Evolutionary conservation across 2,329 filamentous ascomycete species (phyloP).

Genomic region (Ascochyta clinopodiicola): DNA sequence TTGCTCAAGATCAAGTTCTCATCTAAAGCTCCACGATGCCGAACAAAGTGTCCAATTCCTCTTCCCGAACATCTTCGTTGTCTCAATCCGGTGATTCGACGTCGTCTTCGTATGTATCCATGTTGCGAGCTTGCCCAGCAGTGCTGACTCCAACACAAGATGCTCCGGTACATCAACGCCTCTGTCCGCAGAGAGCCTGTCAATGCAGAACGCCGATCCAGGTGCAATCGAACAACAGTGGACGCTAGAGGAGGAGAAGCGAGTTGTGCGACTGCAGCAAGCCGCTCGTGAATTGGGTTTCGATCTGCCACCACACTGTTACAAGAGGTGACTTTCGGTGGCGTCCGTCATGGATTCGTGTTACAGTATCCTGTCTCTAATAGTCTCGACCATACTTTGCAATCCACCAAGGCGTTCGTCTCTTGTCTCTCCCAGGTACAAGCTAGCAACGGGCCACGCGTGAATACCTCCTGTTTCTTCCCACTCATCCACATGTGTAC

Average conservation of each 20-base stretch:
- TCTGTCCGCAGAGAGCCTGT: slow-evolving; percentile 2
- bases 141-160: neutral
- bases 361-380: slow-evolving; percentile 37
- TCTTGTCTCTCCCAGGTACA: slow-evolving; percentile 60
- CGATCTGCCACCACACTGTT: slow-evolving; percentile 7
- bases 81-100: neutral
- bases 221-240: slow-evolving; percentile 5
- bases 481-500: slow-evolving; percentile 62
- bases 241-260: slow-evolving; percentile 6
- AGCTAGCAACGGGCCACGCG: slow-evolving; percentile 77
- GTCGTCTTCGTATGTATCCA: neutral
- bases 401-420: slow-evolving; percentile 57
- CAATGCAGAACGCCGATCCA: neutral
- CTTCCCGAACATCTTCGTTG: neutral
- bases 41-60: neutral
- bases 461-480: slow-evolving; percentile 74
- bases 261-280: slow-evolving; percentile 3
- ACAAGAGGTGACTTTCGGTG: neutral
- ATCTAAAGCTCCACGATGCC: neutral
- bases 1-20: too few relatives aligned
- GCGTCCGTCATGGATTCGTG: neutral
- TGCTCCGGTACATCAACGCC: slow-evolving; percentile 3
- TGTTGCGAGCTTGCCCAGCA: neutral
- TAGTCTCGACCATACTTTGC: slow-evolving; percentile 51
- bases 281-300: slow-evolving; percentile 12